phyloP scores from a whole-genome alignment of 148 eudicot species.

The Heliosperma pusillum region DNA sequence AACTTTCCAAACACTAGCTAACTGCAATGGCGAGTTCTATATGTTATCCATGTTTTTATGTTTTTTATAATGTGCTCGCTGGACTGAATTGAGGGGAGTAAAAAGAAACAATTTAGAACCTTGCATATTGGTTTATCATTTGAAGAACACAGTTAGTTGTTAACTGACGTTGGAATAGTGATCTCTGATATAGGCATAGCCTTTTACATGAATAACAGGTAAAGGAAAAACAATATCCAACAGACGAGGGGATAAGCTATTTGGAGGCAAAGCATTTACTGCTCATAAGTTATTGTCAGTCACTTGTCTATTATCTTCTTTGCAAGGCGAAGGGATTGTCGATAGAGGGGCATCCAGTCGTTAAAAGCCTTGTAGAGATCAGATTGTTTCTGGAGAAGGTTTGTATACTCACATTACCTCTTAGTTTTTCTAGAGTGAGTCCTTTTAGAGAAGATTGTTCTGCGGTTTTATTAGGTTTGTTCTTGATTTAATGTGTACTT shows the following conservation, averaged over 20 bases:
- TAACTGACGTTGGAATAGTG: too few species aligned
- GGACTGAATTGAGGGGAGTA: too few species aligned
- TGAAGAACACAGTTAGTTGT: too few species aligned
- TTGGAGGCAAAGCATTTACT: conserved; percentile 91
- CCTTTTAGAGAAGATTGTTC: neutral
- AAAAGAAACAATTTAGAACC: neutral
- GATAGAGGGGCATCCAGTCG: conserved; percentile 86
- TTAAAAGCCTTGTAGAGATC: conserved; percentile 74
- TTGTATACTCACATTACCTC: conserved; percentile 1
- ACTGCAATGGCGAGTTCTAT: too few species aligned
- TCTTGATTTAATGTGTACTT: neutral
- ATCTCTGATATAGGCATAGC: neutral
- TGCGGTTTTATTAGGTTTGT: conserved; percentile 40
- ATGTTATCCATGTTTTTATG: too few species aligned
- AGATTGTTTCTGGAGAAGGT: conserved; percentile 94
- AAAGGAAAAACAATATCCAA: conserved; percentile 58
- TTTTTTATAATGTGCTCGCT: too few species aligned
- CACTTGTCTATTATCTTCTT: conserved; percentile 88
- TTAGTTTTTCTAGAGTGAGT: neutral
- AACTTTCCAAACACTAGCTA: too few species aligned
- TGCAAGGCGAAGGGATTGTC: conserved; percentile 83
- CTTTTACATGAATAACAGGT: conserved; percentile 41
- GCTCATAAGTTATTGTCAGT: conserved; percentile 86
- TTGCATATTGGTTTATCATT: neutral
- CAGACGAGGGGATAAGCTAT: conserved; percentile 82